Base-by-base conservation (phyloP, 768 basidiomycete species). In the Termitomyces sp. region DNA sequence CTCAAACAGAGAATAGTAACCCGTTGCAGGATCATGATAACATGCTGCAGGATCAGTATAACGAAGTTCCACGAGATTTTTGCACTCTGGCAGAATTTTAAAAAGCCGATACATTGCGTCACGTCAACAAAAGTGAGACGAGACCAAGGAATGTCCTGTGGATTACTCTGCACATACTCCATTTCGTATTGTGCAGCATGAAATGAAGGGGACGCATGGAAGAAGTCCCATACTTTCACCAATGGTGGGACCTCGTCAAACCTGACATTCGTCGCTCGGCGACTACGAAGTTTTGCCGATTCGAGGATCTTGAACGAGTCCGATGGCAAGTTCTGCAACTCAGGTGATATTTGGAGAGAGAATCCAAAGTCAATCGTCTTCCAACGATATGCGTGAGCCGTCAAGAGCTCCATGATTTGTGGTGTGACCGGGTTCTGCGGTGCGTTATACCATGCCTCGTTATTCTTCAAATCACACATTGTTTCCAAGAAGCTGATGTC, bases 341-440 rank as follows among this genome's bases (percentile, higher is more conserved):
- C 32, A 5, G 34, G 9, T 11, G 51, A 49, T n/a, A 57, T 48
- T 15, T 53, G 51, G 22, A 42, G n/a, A 12, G 38, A 48, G 17
- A 57, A 57, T 15, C 9, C 24, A 17, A 57, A 57, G 26, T 57
- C 56, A 32, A 53, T 49, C 7, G 32, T 22, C 28, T 49, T 57
- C 56, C 56, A 57, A 1, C 56, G 56, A 30, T 53, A 34, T 17
- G 45, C 47, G 2, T 57, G 56, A 40, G 56, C 46, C 3, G 32
- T 30, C 46, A 57, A 49, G 26, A 57, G 51, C 46, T 45, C 21
- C 51, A 57, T 57, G 14, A 57, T 21, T 17, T 53, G 26, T 15
- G 51, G 40, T 43, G 56, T 57, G 0, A 47, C 19, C 7, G 51
- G 51, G 15, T 57, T 47, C 44, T 45, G 37, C 3, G 50, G 44